These are phyloP conservation scores for Dendrostoma leiphaemia DNA, from an alignment of 2,329 filamentous ascomycete species.

Conservation along the genomic window DNA sequence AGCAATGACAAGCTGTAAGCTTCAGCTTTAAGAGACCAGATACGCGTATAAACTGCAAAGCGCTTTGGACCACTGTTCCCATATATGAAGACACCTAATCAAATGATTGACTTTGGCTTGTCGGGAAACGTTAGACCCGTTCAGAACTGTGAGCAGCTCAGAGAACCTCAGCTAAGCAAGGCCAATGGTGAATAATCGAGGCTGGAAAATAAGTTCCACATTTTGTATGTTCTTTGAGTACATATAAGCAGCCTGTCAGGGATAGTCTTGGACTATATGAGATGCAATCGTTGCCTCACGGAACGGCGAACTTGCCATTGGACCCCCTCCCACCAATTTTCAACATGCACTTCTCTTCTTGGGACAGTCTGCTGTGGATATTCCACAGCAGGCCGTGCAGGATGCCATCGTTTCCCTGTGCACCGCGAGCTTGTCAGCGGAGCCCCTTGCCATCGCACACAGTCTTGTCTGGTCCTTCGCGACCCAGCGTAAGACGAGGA, in stretches of 20 bases:
- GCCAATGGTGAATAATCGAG: too few relatives aligned
- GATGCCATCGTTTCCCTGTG: slow-evolving; percentile 26
- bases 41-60: too few relatives aligned
- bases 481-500: slow-evolving; percentile 17
- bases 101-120: too few relatives aligned
- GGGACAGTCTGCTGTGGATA: not conserved
- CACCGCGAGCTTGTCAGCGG: slow-evolving; percentile 19
- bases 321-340: not conserved
- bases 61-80: too few relatives aligned
- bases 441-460: slow-evolving; percentile 12
- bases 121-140: too few relatives aligned
- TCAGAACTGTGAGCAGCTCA: too few relatives aligned
- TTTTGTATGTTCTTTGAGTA: not conserved
- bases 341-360: not conserved
- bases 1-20: too few relatives aligned
- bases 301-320: slow-evolving; percentile 3
- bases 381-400: slow-evolving; percentile 8
- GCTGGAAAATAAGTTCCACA: not conserved
- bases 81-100: too few relatives aligned
- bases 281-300: slow-evolving; percentile 15
- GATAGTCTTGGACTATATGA: slow-evolving; percentile 4
- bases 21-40: too few relatives aligned
- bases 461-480: not conserved
- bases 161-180: too few relatives aligned
- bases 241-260: not conserved